Conservation (phyloP, 2,329 filamentous ascomycete genomes). For the Sporothrix inflata region DNA sequence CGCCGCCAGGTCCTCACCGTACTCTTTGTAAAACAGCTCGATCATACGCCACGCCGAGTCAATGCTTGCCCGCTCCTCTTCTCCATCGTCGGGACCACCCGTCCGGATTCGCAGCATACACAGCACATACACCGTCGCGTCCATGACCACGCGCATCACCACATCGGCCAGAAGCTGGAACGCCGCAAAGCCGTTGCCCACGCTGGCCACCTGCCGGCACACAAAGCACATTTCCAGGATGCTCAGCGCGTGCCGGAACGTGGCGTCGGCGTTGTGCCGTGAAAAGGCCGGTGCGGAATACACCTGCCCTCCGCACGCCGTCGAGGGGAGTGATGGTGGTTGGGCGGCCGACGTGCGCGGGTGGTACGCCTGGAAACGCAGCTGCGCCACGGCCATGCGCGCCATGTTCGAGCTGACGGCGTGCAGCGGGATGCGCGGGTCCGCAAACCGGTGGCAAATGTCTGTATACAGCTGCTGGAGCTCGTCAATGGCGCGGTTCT, state of each 20-base stretch:
- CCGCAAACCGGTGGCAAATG: constrained; percentile 36
- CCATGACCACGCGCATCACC: constrained; percentile 38
- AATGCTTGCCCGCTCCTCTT: background rate
- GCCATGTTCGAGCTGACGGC: constrained; percentile 36
- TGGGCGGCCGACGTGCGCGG: constrained; percentile 33
- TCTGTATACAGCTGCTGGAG: constrained; percentile 37
- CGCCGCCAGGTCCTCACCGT: constrained; percentile 32
- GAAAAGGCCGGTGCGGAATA: constrained; percentile 32
- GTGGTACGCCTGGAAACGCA: constrained; percentile 40
- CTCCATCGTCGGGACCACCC: constrained; percentile 7
- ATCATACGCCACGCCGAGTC: constrained; percentile 38
- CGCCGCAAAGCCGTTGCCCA: constrained; percentile 38
- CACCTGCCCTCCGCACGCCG: background rate
- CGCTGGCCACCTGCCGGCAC: constrained; percentile 28
- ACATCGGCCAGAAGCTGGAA: constrained; percentile 40
- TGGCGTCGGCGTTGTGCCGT: constrained; percentile 34
- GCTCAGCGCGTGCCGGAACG: constrained; percentile 37
- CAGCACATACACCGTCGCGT: constrained; percentile 41
- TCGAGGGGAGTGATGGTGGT: background rate
- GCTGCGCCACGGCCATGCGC: constrained; percentile 36
- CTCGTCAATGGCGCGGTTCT: constrained; percentile 38
- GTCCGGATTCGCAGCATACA: constrained; percentile 39
- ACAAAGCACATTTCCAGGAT: constrained; percentile 36
- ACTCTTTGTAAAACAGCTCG: constrained; percentile 36
- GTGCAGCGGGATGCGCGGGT: constrained; percentile 40